Percentiles rank a stretch among this genome's conserved stretches.
phyloP scores from a whole-genome alignment of 371 early-diverging fungal genomes.

The Thermomucor indicae-seudaticae region DNA sequence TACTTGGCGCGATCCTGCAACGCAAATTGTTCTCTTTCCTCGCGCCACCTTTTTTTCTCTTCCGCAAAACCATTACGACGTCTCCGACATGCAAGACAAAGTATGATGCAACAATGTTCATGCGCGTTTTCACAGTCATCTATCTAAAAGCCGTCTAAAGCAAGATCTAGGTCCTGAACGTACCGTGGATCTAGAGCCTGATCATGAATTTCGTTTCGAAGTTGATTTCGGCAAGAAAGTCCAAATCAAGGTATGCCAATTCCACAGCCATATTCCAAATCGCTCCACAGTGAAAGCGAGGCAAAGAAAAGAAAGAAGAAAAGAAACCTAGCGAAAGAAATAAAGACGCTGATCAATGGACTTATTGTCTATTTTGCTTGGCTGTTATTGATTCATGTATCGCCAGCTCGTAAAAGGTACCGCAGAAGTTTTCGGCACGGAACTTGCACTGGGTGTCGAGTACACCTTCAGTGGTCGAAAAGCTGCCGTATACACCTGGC shows the following conservation, averaged over 20 bases:
- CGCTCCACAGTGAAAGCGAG: too few relatives aligned
- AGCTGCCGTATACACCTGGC: conserved; percentile 92
- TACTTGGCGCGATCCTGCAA: not conserved
- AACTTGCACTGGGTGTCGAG: conserved; percentile 70
- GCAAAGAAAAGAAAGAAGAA: too few relatives aligned
- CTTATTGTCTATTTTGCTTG: not conserved
- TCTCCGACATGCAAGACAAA: conserved; percentile 1
- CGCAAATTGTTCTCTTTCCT: not conserved
- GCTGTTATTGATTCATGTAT: not conserved
- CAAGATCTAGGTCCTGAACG: conserved; percentile 18
- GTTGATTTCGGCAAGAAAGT: conserved; percentile 51
- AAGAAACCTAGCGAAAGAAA: not conserved
- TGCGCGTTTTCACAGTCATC: not conserved
- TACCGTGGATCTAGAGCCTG: conserved; percentile 46
- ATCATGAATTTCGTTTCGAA: conserved; percentile 76
- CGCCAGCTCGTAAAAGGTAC: conserved; percentile 67
- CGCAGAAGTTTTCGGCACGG: conserved; percentile 92
- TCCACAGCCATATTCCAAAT: too few relatives aligned
- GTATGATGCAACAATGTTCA: not conserved
- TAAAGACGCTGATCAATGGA: not conserved
- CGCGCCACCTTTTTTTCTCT: not conserved
- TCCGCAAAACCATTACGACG: not conserved
- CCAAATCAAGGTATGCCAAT: conserved; percentile 46
- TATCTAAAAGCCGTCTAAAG: too few relatives aligned
- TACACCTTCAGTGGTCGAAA: conserved; percentile 83